These are phyloP conservation scores for Umbilicaria muhlenbergii DNA, from an alignment of 495 filamentous ascomycete genomes.

Conservation along the genomic window DNA sequence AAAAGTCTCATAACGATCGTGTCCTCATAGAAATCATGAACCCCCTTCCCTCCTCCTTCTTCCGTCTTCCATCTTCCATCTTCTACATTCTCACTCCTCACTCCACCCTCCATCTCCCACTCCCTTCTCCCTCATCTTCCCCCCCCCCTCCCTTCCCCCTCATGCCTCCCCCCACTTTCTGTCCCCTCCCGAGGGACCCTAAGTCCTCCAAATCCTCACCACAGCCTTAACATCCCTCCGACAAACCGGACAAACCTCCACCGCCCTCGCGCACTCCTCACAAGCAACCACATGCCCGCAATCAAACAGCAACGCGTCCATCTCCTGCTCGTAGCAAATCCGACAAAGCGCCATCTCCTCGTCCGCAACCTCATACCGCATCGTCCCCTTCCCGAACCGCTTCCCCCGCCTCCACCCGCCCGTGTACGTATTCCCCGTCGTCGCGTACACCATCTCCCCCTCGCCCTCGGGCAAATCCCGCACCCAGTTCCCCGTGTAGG, in stretches of 20 bases:
- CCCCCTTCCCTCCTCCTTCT: too few species aligned
- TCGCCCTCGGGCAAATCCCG: constrained; percentile 41
- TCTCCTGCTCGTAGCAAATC: constrained; percentile 49
- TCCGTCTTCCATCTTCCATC: too few species aligned
- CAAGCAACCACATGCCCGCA: constrained; percentile 55
- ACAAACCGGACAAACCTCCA: constrained; percentile 52
- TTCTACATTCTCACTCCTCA: not conserved
- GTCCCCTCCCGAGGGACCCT: not conserved
- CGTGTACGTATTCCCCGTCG: constrained; percentile 46
- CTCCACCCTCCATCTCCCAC: not conserved
- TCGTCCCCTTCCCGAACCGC: constrained; percentile 45
- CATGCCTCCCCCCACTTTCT: not conserved
- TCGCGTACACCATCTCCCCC: constrained; percentile 40
- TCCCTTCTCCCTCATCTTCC: not conserved
- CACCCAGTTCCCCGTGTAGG: constrained; percentile 44
- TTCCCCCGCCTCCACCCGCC: constrained; percentile 49
- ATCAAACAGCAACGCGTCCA: constrained; percentile 46
- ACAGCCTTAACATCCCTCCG: constrained; percentile 40
- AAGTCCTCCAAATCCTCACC: constrained; percentile 41
- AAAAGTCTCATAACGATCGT: too few species aligned
- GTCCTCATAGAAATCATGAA: too few species aligned
- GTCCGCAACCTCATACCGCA: constrained; percentile 45
- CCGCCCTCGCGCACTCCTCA: constrained; percentile 41
- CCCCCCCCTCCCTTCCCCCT: not conserved
- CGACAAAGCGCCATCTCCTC: constrained; percentile 46